A percentile compares a stretch with the other conserved stretches of the same genome.
These are phyloP conservation scores for Apiospora hydei DNA, from an alignment of 2,329 filamentous ascomycete species.

Conservation along the genomic window DNA sequence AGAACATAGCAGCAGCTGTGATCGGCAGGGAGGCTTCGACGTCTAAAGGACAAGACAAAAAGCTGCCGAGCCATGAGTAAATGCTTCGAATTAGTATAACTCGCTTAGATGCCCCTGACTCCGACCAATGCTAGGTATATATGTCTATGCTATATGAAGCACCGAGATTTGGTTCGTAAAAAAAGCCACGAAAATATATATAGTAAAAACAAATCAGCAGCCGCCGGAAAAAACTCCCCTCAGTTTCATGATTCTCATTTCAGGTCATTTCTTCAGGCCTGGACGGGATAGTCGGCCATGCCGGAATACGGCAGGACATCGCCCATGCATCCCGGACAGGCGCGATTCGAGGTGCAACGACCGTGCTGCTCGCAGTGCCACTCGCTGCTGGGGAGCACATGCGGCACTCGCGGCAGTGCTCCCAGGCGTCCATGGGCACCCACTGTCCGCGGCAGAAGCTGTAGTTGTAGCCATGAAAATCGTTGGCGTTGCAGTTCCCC, in stretches of 20 bases:
- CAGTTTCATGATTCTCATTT: constrained; percentile 20
- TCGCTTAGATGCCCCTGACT: constrained; percentile 25
- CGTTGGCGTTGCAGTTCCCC: constrained; percentile 40
- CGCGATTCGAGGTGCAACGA: constrained; percentile 40
- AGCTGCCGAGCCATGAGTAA: constrained; percentile 9
- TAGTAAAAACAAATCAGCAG: constrained; percentile 4
- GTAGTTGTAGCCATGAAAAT: constrained; percentile 43
- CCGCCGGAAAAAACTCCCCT: constrained; percentile 14
- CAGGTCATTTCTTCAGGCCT: constrained; percentile 25
- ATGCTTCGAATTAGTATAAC: constrained; percentile 23
- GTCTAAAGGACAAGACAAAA: too few relatives aligned
- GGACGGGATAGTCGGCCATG: constrained; percentile 29
- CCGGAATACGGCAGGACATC: constrained; percentile 33
- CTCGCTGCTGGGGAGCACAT: constrained; percentile 39
- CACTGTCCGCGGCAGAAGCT: constrained; percentile 44
- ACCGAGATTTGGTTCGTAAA: constrained; percentile 21
- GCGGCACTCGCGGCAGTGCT: constrained; percentile 43
- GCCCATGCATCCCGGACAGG: constrained; percentile 38
- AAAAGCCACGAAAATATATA: neutral
- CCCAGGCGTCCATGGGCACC: constrained; percentile 39
- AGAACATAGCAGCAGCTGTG: neutral
- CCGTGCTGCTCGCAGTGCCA: constrained; percentile 45
- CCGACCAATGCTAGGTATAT: constrained; percentile 25
- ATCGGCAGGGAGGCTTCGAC: neutral
- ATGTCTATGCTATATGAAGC: constrained; percentile 25